These are phyloP conservation scores for Vitis rupestris DNA, from an alignment of 164 flowering plant species.

Conservation along the genomic window DNA sequence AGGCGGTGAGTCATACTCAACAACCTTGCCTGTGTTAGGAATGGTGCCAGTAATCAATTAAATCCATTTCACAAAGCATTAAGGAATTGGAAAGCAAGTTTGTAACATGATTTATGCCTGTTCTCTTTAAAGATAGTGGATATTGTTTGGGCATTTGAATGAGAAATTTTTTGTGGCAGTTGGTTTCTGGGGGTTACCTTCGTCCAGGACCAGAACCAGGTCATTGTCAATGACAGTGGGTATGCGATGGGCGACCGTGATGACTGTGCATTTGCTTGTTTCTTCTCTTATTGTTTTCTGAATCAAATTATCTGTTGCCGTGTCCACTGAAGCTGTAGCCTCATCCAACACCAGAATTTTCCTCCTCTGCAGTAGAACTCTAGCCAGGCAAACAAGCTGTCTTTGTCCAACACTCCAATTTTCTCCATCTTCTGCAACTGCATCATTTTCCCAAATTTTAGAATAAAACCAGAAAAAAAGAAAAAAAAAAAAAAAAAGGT, in stretches of 20 bases:
- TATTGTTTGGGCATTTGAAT: not conserved
- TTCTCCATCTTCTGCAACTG: slow-evolving; percentile 86
- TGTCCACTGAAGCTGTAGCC: slow-evolving; percentile 88
- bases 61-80: not conserved
- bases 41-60: not conserved
- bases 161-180: not conserved
- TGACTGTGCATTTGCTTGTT: slow-evolving; percentile 62
- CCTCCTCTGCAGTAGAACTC: slow-evolving; percentile 65
- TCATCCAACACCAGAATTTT: slow-evolving; percentile 79
- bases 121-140: too few species aligned
- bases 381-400: slow-evolving; percentile 80
- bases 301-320: slow-evolving; percentile 70
- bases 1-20: slow-evolving; percentile 69
- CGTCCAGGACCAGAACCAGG: slow-evolving; percentile 72
- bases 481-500: not conserved
- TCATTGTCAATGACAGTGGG: slow-evolving; percentile 79
- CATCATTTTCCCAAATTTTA: slow-evolving; percentile 8
- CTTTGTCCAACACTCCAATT: slow-evolving; percentile 92
- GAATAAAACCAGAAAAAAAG: not conserved
- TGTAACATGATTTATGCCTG: too few species aligned
- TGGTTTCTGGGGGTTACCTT: slow-evolving; percentile 40
- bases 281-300: slow-evolving; percentile 73
- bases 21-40: slow-evolving; percentile 53
- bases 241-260: slow-evolving; percentile 84
- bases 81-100: too few species aligned